These are phyloP conservation scores for Paxillus rubicundulus DNA, from an alignment of 768 basidiomycete species.

Conservation along the genomic window DNA sequence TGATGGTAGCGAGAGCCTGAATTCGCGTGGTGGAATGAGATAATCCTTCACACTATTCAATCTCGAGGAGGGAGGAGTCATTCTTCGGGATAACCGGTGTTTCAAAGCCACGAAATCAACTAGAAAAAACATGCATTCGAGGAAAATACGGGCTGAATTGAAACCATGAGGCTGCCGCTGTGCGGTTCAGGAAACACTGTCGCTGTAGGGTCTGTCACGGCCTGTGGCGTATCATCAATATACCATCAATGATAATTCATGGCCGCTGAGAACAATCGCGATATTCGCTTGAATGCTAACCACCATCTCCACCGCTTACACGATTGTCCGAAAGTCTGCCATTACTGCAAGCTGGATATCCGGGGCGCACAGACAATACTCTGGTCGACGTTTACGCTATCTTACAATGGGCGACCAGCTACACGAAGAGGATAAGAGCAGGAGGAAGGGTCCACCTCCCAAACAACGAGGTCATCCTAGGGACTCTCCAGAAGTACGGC, in stretches of 20 bases:
- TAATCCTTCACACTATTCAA: constrained; percentile 47
- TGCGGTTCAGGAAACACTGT: no score
- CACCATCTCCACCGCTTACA: neutral
- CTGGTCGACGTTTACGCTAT: constrained; percentile 3
- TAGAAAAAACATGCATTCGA: neutral
- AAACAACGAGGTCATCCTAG: constrained; percentile 59
- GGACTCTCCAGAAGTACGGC: constrained; percentile 64
- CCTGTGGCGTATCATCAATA: no score
- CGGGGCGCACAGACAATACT: constrained; percentile 3
- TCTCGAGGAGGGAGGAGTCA: constrained; percentile 35
- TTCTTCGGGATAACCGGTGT: constrained; percentile 12
- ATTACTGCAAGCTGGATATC: neutral
- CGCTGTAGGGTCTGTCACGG: no score
- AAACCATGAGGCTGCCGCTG: constrained; percentile 15
- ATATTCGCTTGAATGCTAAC: constrained; percentile 10
- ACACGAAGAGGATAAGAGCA: constrained; percentile 4
- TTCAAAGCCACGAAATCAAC: constrained; percentile 1
- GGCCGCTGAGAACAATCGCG: neutral
- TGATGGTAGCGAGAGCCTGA: constrained; percentile 27
- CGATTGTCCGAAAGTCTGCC: neutral
- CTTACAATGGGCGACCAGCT: constrained; percentile 8
- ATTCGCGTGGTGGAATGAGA: constrained; percentile 40
- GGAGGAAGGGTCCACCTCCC: constrained; percentile 19
- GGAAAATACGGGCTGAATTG: constrained; percentile 4
- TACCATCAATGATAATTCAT: no score